phyloP scores from a whole-genome alignment of 192 early-diverging fungal species.

The Entophlyctis helioformis region DNA sequence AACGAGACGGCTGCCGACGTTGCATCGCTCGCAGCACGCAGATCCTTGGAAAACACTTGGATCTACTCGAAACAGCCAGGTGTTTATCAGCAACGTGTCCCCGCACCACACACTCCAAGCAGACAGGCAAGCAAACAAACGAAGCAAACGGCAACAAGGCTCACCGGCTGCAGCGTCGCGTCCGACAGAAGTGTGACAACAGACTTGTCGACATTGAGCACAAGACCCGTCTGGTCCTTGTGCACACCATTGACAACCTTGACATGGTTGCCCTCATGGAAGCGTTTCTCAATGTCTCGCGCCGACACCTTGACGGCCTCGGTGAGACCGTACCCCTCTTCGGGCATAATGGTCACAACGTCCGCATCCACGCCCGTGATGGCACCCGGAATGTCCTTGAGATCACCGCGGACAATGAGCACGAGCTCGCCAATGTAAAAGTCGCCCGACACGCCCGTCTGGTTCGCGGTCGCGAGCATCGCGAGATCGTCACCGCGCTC shows the following conservation, averaged over 20 bases:
- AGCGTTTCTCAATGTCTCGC: conserved; percentile 78
- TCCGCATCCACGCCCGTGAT: conserved; percentile 64
- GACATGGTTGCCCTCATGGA: conserved; percentile 85
- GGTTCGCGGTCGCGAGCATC: conserved; percentile 8
- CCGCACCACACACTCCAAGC: too few relatives aligned
- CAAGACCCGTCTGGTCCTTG: conserved; percentile 76
- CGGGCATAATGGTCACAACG: conserved; percentile 56
- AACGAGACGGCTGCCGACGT: conserved; percentile 34
- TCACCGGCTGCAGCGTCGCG: conserved; percentile 13
- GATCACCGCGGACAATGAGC: conserved; percentile 71
- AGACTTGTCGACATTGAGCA: conserved; percentile 69
- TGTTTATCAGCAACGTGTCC: too few relatives aligned
- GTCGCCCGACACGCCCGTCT: conserved; percentile 15
- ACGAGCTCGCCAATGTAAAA: conserved; percentile 71
- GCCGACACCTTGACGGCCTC: conserved; percentile 4
- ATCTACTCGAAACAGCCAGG: too few relatives aligned
- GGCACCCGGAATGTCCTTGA: conserved; percentile 63
- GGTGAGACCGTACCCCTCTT: neutral
- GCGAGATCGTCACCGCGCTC: conserved; percentile 30
- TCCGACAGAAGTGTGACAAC: conserved; percentile 40
- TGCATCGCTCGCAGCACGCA: conserved; percentile 65
- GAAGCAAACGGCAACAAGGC: neutral
- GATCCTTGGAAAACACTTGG: conserved; percentile 80
- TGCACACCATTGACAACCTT: conserved; percentile 80
- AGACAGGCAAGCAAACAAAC: too few relatives aligned